phyloP scores from a whole-genome alignment of 139 green algal genomes.

The Eudorina sp. region DNA sequence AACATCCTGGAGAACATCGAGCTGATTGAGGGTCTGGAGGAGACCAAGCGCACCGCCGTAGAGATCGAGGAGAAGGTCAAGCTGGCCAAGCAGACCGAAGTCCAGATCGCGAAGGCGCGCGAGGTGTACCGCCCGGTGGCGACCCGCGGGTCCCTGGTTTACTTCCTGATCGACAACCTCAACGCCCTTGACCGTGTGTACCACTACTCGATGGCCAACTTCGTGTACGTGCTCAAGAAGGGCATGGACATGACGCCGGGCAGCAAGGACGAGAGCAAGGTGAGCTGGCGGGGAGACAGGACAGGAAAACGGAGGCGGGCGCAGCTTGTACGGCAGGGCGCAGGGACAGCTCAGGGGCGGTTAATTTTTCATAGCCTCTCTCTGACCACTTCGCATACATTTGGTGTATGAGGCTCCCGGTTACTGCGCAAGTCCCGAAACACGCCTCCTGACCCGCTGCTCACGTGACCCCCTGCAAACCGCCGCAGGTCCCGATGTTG shows the following conservation, averaged over 20 bases:
- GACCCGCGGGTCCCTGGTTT: slow-evolving; percentile 82
- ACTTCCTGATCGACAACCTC: slow-evolving; percentile 91
- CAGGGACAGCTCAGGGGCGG: no score
- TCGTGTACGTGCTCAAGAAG: slow-evolving; percentile 82
- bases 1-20: slow-evolving; percentile 93
- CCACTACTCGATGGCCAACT: slow-evolving; percentile 83
- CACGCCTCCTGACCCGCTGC: no score
- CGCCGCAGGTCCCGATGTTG: slow-evolving; percentile 52
- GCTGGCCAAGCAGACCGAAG: no score
- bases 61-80: slow-evolving; percentile 84
- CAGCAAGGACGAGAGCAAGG: slow-evolving; percentile 72
- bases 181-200: slow-evolving; percentile 94
- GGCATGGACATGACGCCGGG: slow-evolving; percentile 85
- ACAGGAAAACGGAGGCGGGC: no score
- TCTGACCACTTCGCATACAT: no score
- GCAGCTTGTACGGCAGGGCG: no score
- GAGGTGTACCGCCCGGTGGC: slow-evolving; percentile 83
- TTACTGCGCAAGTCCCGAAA: no score
- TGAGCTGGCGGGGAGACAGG: no score
- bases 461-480: no score
- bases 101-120: slow-evolving; percentile 71
- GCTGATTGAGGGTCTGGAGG: slow-evolving; percentile 90
- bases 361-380: no score
- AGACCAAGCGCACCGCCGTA: slow-evolving; percentile 85
- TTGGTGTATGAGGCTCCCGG: no score